These are phyloP conservation scores for Phoma sp. DNA, from an alignment of 2,329 filamentous ascomycete species.

Conservation along the genomic window DNA sequence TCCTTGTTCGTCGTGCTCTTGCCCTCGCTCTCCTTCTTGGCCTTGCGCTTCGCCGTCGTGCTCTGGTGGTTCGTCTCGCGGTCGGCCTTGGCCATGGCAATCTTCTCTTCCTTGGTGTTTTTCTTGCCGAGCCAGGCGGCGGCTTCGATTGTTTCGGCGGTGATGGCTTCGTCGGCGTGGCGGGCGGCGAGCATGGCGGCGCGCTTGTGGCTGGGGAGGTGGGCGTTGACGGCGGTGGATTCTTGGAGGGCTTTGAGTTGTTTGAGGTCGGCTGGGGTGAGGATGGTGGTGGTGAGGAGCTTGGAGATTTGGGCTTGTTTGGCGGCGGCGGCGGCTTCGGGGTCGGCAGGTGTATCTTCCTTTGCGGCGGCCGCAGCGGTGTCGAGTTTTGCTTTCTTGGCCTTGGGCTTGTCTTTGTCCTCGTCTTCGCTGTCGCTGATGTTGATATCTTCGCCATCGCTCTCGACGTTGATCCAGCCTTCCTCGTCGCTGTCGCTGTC, in stretches of 20 bases:
- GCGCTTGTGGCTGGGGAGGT: constrained; percentile 56
- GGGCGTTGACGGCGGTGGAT: constrained; percentile 73
- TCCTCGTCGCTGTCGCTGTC: constrained; percentile 70
- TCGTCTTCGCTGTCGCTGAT: constrained; percentile 78
- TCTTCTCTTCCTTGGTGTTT: constrained; percentile 86
- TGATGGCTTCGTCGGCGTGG: constrained; percentile 86
- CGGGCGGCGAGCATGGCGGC: constrained; percentile 56
- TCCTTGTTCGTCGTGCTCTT: constrained; percentile 98
- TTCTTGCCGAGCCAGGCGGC: constrained; percentile 80
- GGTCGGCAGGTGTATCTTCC: constrained; percentile 48
- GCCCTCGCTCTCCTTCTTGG: constrained; percentile 85
- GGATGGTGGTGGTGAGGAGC: constrained; percentile 89
- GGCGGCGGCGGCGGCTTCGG: constrained; percentile 33
- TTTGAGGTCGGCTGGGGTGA: constrained; percentile 94
- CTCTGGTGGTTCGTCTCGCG: constrained; percentile 86
- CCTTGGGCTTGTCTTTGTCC: constrained; percentile 48
- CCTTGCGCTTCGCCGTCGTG: constrained; percentile 81
- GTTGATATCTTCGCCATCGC: constrained; percentile 78
- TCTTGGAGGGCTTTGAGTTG: constrained; percentile 90
- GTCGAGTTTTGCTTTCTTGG: constrained; percentile 69
- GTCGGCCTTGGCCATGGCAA: constrained; percentile 82
- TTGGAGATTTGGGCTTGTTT: constrained; percentile 55
- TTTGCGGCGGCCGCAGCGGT: constrained; percentile 44
- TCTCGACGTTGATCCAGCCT: constrained; percentile 91
- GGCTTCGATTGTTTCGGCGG: constrained; percentile 89